phyloP scores from a whole-genome alignment of 2,329 filamentous ascomycete species.

The Cordyceps sp. region DNA sequence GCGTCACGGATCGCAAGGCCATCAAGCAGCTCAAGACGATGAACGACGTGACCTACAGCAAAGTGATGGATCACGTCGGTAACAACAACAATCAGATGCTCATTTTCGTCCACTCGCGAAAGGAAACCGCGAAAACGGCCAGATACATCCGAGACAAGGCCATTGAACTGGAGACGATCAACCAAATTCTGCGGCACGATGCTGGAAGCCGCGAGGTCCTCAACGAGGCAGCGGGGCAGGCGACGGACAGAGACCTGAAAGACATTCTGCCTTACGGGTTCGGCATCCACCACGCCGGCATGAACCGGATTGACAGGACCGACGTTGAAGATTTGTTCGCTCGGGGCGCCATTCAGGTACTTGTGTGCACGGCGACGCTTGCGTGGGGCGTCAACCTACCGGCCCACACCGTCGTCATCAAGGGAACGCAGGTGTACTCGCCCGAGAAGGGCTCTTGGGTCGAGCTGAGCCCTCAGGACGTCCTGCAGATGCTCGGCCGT shows the following conservation, averaged over 20 bases:
- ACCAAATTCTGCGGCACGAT: slow-evolving; percentile 85
- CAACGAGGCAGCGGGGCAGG: slow-evolving; percentile 65
- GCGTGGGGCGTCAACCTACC: slow-evolving; percentile 98
- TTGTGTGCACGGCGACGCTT: slow-evolving; percentile 94
- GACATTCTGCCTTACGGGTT: slow-evolving; percentile 92
- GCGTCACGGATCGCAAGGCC: slow-evolving; percentile 91
- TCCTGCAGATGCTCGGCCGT: slow-evolving; percentile 95
- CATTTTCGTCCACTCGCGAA: slow-evolving; percentile 95
- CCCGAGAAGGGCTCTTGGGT: slow-evolving; percentile 98
- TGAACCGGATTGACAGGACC: slow-evolving; percentile 87
- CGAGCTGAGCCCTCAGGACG: slow-evolving; percentile 90
- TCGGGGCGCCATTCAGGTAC: slow-evolving; percentile 79
- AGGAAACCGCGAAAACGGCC: slow-evolving; percentile 95
- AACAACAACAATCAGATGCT: slow-evolving; percentile 93
- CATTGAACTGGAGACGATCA: slow-evolving; percentile 91
- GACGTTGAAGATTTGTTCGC: slow-evolving; percentile 91
- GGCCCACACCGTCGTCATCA: slow-evolving; percentile 96
- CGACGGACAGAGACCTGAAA: slow-evolving; percentile 77
- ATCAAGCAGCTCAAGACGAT: slow-evolving; percentile 99
- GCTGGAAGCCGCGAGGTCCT: slow-evolving; percentile 81
- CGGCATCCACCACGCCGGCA: slow-evolving; percentile 95
- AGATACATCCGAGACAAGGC: slow-evolving; percentile 94
- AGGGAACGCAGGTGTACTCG: slow-evolving; percentile 94
- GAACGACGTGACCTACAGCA: slow-evolving; percentile 98
- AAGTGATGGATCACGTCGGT: slow-evolving; percentile 91